Conservation (phyloP, 2,329 filamentous ascomycete species). For the Dactylellina parvicollis region DNA sequence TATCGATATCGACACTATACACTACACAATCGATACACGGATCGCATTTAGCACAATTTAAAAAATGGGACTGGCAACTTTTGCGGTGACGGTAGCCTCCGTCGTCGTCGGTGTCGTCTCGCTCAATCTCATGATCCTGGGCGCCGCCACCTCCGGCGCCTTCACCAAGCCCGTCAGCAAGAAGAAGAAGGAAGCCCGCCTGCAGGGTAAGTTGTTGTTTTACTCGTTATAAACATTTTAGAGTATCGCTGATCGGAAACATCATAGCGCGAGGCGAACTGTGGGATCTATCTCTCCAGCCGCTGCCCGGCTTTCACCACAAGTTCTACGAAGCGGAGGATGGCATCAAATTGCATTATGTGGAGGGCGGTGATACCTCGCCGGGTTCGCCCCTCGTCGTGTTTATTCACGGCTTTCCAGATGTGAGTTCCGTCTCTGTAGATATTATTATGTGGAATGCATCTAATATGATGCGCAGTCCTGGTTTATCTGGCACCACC, state of each 20-base stretch:
- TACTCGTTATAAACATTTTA: neutral
- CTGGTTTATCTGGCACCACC: constrained; percentile 53
- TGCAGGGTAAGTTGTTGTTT: constrained; percentile 19
- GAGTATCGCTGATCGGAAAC: neutral
- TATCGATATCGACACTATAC: neutral
- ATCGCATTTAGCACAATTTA: neutral
- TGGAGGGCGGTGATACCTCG: constrained; percentile 45
- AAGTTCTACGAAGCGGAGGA: constrained; percentile 39
- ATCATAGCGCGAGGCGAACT: constrained; percentile 38
- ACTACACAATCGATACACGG: neutral
- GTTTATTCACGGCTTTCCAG: constrained; percentile 49
- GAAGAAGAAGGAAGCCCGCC: constrained; percentile 47
- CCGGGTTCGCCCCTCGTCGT: constrained; percentile 32
- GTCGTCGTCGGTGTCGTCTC: constrained; percentile 33
- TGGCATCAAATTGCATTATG: constrained; percentile 46
- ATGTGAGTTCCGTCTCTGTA: constrained; percentile 12
- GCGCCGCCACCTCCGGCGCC: constrained; percentile 30
- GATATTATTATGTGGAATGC: neutral
- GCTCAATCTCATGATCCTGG: constrained; percentile 32
- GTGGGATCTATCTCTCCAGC: constrained; percentile 45
- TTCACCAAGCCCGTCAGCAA: constrained; percentile 37
- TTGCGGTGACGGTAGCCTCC: constrained; percentile 13
- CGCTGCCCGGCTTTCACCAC: constrained; percentile 47
- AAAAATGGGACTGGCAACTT: constrained; percentile 33
- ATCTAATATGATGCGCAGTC: constrained; percentile 17